Conservation (phyloP, 1,284 basidiomycete genomes). For the Sanghuangporus weigelae region DNA sequence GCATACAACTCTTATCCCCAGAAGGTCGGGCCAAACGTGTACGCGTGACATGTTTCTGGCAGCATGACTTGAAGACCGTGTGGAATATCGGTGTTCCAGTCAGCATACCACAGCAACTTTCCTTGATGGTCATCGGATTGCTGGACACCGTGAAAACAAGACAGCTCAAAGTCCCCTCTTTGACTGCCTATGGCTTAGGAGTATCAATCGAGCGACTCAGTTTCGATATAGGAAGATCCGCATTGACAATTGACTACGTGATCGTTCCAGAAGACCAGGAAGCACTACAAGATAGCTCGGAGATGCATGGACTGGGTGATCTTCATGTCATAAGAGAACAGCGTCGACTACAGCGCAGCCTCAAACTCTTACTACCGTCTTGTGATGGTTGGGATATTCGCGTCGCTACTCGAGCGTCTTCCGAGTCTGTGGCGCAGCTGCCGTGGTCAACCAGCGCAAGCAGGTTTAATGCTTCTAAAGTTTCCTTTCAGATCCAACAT, state of each 20-base stretch:
- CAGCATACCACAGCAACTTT: slow-evolving; percentile 65
- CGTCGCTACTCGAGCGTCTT: slow-evolving; percentile 62
- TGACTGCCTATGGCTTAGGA: slow-evolving; percentile 78
- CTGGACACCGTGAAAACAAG: slow-evolving; percentile 73
- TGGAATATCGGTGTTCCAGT: slow-evolving; percentile 72
- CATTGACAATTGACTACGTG: slow-evolving; percentile 80
- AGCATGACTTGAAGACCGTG: slow-evolving; percentile 87
- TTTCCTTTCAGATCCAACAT: slow-evolving; percentile 69
- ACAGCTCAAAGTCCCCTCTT: slow-evolving; percentile 68
- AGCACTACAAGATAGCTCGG: slow-evolving; percentile 25
- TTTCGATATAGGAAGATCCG: slow-evolving; percentile 80
- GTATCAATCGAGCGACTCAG: slow-evolving; percentile 73
- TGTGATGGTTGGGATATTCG: slow-evolving; percentile 90
- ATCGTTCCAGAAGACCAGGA: slow-evolving; percentile 77
- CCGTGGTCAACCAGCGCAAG: slow-evolving; percentile 70
- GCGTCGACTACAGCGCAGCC: slow-evolving; percentile 60
- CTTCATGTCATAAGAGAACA: slow-evolving; percentile 60
- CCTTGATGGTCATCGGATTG: slow-evolving; percentile 76
- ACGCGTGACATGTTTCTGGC: slow-evolving; percentile 90
- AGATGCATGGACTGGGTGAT: slow-evolving; percentile 47
- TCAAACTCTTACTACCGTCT: slow-evolving; percentile 78
- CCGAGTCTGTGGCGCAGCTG: slow-evolving; percentile 64
- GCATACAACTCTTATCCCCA: slow-evolving; percentile 67
- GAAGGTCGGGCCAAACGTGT: slow-evolving; percentile 38
- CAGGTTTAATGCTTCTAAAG: slow-evolving; percentile 35